A percentile compares a stretch with the other conserved stretches of the same genome.
Evolutionary conservation across 1,284 basidiomycete species (phyloP).

Genomic region (Cystobasidiaceae sp.): DNA sequence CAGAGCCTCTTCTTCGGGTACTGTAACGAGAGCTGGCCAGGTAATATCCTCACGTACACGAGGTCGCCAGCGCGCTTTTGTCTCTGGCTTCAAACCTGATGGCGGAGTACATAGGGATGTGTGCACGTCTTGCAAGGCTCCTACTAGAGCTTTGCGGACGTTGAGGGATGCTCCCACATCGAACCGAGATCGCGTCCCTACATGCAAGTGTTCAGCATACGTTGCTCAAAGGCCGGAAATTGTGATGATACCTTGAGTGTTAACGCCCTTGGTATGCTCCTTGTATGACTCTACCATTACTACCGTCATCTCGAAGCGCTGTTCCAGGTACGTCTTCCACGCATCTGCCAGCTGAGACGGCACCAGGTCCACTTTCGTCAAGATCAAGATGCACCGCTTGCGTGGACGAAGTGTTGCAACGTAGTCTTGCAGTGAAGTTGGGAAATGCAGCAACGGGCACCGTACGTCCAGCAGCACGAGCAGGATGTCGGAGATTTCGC

Average conservation of each 20-base stretch:
- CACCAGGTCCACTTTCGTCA: conserved; percentile 80
- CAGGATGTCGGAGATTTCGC: conserved; percentile 46
- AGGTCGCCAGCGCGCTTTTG: conserved; percentile 62
- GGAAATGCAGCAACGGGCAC: conserved; percentile 63
- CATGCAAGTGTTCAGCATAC: too few species aligned
- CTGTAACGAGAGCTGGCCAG: conserved; percentile 52
- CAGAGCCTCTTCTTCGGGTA: not conserved
- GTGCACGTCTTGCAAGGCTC: conserved; percentile 64
- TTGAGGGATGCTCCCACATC: conserved; percentile 58
- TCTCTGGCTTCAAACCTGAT: conserved; percentile 55
- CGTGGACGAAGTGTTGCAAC: conserved; percentile 49
- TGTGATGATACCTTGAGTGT: conserved; percentile 38
- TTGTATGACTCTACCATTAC: conserved; percentile 44
- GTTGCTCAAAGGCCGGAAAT: too few species aligned
- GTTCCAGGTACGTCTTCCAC: conserved; percentile 58
- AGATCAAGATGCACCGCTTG: conserved; percentile 66
- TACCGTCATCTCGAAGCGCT: conserved; percentile 52
- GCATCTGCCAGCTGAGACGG: conserved; percentile 54
- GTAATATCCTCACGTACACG: conserved; percentile 60
- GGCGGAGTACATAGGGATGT: conserved; percentile 65
- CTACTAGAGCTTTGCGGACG: conserved; percentile 56
- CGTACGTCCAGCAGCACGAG: conserved; percentile 56
- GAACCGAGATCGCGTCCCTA: conserved; percentile 45
- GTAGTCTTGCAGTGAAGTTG: conserved; percentile 53
- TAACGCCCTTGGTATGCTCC: conserved; percentile 39